A percentile compares a stretch with the other conserved stretches of the same genome.
phyloP scores from a whole-genome alignment of 2,329 filamentous ascomycete species.

The Cercospora nicotianae region DNA sequence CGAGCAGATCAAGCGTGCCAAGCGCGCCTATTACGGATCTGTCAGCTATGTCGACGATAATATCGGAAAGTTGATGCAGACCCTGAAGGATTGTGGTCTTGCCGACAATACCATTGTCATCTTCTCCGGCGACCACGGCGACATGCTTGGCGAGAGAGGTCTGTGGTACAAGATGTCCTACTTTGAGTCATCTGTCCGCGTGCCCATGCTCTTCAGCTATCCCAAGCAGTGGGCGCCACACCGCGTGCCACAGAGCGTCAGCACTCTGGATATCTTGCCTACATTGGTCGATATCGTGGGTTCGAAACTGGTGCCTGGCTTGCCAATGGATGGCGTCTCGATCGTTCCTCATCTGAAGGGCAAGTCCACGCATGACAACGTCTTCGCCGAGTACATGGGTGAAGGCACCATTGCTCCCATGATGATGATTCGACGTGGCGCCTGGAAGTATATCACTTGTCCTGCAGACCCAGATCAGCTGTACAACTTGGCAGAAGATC shows the following conservation, averaged over 20 bases:
- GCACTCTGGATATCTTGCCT: slow-evolving; percentile 84
- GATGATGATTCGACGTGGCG: slow-evolving; percentile 88
- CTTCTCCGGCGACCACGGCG: slow-evolving; percentile 90
- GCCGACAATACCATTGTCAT: slow-evolving; percentile 86
- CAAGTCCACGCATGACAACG: slow-evolving; percentile 72
- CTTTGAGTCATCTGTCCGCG: slow-evolving; percentile 86
- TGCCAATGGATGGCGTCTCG: slow-evolving; percentile 85
- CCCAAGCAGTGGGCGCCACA: slow-evolving; percentile 73
- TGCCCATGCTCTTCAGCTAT: slow-evolving; percentile 82
- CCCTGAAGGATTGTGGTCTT: slow-evolving; percentile 75
- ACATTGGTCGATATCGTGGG: slow-evolving; percentile 83
- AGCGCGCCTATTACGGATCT: slow-evolving; percentile 87
- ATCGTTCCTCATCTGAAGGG: slow-evolving; percentile 75
- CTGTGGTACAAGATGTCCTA: slow-evolving; percentile 99
- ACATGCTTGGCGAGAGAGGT: slow-evolving; percentile 91
- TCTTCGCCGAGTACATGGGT: slow-evolving; percentile 93
- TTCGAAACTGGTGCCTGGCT: slow-evolving; percentile 63
- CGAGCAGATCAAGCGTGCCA: slow-evolving; percentile 81
- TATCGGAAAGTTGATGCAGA: slow-evolving; percentile 76
- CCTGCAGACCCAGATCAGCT: slow-evolving; percentile 81
- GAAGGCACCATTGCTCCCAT: slow-evolving; percentile 86
- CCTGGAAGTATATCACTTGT: slow-evolving; percentile 89
- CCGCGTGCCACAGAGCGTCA: slow-evolving; percentile 79
- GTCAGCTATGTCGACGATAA: slow-evolving; percentile 94
- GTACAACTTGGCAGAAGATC: slow-evolving; percentile 75